Evolutionary conservation across 2,329 filamentous ascomycete species (phyloP).

Genomic region (Phoma herbarum): DNA sequence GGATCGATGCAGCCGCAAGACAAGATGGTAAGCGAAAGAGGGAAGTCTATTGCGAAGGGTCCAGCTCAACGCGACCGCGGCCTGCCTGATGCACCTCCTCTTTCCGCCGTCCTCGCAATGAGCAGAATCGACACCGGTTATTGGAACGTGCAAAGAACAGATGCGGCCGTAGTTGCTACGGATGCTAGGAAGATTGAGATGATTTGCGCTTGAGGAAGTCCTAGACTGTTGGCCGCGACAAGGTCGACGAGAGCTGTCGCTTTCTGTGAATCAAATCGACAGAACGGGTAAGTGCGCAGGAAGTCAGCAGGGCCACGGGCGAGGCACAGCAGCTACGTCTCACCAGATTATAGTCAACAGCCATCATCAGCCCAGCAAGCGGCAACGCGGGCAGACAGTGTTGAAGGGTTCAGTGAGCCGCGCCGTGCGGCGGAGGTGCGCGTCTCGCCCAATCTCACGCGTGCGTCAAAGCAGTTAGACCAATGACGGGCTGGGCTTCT

Average conservation of each 20-base stretch:
- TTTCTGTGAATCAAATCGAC: conserved; percentile 5
- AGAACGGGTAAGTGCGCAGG: conserved; percentile 23
- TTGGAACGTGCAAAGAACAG: background rate
- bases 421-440: conserved; percentile 9
- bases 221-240: conserved; percentile 9
- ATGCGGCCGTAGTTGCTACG: background rate
- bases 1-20: background rate
- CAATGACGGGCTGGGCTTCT: background rate
- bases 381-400: background rate
- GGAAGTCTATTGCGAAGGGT: conserved; percentile 5
- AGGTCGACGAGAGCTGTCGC: conserved; percentile 19
- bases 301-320: conserved; percentile 13
- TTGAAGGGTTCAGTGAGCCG: background rate
- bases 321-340: conserved; percentile 20
- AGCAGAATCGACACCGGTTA: background rate
- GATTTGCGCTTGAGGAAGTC: background rate
- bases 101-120: conserved; percentile 1
- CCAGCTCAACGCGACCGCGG: conserved; percentile 21
- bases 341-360: conserved; percentile 16
- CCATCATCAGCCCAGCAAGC: conserved; percentile 12
- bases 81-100: conserved; percentile 23
- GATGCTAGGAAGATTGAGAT: background rate
- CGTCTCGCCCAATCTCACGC: conserved; percentile 23
- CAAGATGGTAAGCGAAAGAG: conserved; percentile 19
- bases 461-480: conserved; percentile 8